Base-by-base conservation (phyloP, 2,329 filamentous ascomycete genomes). In the Aspergillus pseudoglaucus region DNA sequence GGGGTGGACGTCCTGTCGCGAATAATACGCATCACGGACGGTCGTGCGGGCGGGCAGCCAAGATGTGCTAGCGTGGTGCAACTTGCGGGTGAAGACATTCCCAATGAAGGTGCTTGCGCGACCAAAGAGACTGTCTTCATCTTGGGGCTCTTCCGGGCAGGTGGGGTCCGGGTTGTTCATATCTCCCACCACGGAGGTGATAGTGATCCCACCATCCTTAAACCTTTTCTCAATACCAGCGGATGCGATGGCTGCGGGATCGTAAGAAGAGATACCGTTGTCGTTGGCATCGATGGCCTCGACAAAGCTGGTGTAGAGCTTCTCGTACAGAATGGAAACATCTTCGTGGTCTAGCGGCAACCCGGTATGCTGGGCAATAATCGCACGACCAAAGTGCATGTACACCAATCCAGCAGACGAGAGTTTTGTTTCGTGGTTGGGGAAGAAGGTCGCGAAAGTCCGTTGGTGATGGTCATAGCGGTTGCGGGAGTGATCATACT, bases 381-480 rank as follows among this genome's bases (percentile, higher is more conserved):
- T 89, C 49, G 83, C 80, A 59, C 83, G 84, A 58, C 93, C 93
- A 68, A 94, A 97, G 76, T 97, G 91, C 78, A 95, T 81, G 76
- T 93, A 98, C 30, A 98, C 89, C 18, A 98, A 80, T 1, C 93
- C 93, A 0, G 93, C 93, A 51, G 88, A 94, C 47, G 88, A 94
- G 49, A 98, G 85, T 78, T 94, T 96, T 55, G 93, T 98, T 46
- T 72, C 68, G 62, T 87, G 86, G 51, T 81, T 81, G 17, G 91
- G 90, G 73, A 98, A 98, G 42, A 85, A 89, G 48, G 87, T 85
- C 50, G 73, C 72, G 76, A 98, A 98, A 64, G 83, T 84, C 55
- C 91, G 89, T 77, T 98, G 93, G 79, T 98, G 93, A 75, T 98
- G 93, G 72, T 98, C 93, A 77, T 88, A 98, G 61, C 91, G 87